Evolutionary conservation across 441 rosid genomes (phyloP).

Genomic region (Eruca vesicaria): DNA sequence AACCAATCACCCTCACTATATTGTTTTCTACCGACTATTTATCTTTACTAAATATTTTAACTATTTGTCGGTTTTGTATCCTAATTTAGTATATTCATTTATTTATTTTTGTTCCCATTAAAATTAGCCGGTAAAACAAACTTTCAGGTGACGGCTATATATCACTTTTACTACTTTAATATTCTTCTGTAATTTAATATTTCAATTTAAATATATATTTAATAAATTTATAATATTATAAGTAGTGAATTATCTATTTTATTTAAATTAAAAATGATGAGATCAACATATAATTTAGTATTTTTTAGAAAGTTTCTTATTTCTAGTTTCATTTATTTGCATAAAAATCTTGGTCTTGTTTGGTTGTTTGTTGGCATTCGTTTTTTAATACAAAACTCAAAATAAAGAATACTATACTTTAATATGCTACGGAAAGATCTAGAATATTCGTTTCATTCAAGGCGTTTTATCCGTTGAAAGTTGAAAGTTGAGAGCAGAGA

Average conservation of each 20-base stretch:
- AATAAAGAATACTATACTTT: not conserved
- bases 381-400: no score
- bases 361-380: no score
- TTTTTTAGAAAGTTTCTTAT: not conserved
- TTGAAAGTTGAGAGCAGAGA: conserved; percentile 1
- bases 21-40: no score
- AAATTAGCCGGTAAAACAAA: no score
- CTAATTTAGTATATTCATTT: no score
- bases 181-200: not conserved
- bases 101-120: no score
- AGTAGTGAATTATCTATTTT: no score
- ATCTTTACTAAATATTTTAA: no score
- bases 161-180: not conserved
- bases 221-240: no score
- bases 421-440: conserved; percentile 1
- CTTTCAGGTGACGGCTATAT: not conserved
- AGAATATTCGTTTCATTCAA: conserved; percentile 1
- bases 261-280: not conserved
- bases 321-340: not conserved
- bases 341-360: not conserved
- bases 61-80: no score
- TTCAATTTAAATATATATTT: no score
- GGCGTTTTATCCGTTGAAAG: conserved; percentile 10
- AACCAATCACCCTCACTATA: no score
- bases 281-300: not conserved